phyloP scores from a whole-genome alignment of 306 rosid genomes.

The Senna siamea region DNA sequence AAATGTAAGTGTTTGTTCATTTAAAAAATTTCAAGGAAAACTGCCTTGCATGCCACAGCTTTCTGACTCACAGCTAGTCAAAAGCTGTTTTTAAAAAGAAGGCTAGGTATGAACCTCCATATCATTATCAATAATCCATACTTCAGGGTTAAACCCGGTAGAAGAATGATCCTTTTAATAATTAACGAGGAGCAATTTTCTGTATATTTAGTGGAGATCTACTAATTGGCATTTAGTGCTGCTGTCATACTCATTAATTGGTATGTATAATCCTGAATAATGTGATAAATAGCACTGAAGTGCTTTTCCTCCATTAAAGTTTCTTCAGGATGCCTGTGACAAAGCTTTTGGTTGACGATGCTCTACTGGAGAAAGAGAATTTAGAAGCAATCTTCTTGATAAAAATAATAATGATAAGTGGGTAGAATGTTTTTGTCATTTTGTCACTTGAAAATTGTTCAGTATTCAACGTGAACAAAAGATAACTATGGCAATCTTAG shows the following conservation, averaged over 20 bases:
- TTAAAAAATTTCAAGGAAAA: constrained; percentile 32
- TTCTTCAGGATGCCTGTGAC: not conserved
- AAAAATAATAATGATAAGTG: not conserved
- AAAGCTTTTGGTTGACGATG: not conserved
- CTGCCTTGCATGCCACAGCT: constrained; percentile 22
- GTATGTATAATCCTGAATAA: not conserved
- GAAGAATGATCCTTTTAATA: not conserved
- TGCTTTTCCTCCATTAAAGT: not conserved
- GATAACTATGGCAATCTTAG: not conserved
- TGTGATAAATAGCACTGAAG: not conserved
- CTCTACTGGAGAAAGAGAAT: not conserved
- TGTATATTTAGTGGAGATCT: constrained; percentile 12
- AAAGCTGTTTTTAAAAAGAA: constrained; percentile 29
- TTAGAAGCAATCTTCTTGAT: not conserved
- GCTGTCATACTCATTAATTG: not conserved
- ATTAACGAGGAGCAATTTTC: constrained; percentile 18
- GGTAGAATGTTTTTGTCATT: not conserved
- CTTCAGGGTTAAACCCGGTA: constrained; percentile 10
- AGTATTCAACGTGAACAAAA: not conserved
- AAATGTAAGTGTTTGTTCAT: constrained; percentile 70
- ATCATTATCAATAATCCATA: constrained; percentile 6
- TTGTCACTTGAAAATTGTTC: constrained; percentile 1
- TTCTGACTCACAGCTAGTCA: constrained; percentile 5
- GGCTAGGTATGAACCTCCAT: not conserved
- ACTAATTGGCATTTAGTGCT: not conserved